Percentiles rank a stretch among this genome's conserved stretches.
Conservation (phyloP, 805 yeast genomes). For the Wickerhamomyces ciferrii region DNA sequence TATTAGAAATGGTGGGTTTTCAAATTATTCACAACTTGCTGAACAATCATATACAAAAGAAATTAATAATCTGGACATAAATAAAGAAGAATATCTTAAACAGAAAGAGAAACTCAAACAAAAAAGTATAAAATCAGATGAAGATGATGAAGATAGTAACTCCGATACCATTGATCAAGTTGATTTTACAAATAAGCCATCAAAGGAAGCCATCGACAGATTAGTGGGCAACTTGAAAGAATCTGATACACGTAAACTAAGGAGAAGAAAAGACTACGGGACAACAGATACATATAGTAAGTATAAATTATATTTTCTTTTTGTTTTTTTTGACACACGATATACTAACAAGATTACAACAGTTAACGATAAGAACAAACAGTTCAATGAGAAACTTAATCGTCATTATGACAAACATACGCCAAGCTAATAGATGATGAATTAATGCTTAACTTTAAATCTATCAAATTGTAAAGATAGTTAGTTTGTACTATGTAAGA, state of each 20-base stretch:
- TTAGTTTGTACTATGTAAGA: no score
- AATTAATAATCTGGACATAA: conserved; percentile 31
- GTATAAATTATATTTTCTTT: neutral
- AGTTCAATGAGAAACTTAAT: conserved; percentile 64
- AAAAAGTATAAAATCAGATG: conserved; percentile 5
- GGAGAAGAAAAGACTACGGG: conserved; percentile 32
- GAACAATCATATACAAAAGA: conserved; percentile 55
- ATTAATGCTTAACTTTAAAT: no score
- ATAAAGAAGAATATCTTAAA: conserved; percentile 35
- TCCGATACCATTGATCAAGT: conserved; percentile 12
- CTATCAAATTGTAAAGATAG: no score
- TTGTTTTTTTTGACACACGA: neutral
- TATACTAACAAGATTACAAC: conserved; percentile 22
- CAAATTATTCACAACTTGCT: conserved; percentile 52
- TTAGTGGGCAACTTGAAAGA: conserved; percentile 23
- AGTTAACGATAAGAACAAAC: conserved; percentile 66
- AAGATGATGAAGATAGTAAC: conserved; percentile 10
- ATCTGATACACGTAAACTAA: conserved; percentile 26
- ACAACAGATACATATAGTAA: conserved; percentile 27
- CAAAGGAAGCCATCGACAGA: conserved; percentile 24
- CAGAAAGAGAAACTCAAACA: conserved; percentile 27
- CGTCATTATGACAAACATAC: conserved; percentile 43
- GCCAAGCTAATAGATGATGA: no score
- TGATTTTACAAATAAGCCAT: conserved; percentile 31
- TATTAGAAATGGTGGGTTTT: conserved; percentile 32